Evolutionary conservation across 768 basidiomycete species (phyloP).

Genomic region (Boletus vermiculosoides): DNA sequence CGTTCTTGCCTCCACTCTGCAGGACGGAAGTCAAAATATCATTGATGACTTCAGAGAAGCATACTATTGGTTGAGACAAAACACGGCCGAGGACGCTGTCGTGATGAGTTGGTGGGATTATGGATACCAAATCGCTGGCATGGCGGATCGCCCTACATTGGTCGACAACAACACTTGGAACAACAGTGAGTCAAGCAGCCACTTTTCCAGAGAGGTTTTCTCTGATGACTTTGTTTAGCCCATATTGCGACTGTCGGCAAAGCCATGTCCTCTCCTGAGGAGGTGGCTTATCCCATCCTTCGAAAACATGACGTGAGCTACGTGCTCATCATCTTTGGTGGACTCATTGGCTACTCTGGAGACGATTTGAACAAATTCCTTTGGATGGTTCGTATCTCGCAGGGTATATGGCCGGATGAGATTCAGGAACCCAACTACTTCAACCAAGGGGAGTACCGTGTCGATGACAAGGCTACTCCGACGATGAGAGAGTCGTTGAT

Average conservation of each 20-base stretch:
- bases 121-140: constrained; percentile 98
- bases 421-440: constrained; percentile 96
- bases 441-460: constrained; percentile 89
- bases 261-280: constrained; percentile 93
- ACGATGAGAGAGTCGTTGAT: constrained; percentile 96
- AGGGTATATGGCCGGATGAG: constrained; percentile 98
- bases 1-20: constrained; percentile 75
- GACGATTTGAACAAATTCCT: constrained; percentile 99
- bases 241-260: constrained; percentile 99
- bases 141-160: constrained; percentile 94
- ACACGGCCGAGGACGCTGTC: constrained; percentile 88
- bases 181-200: constrained; percentile 69
- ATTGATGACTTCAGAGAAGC: constrained; percentile 99
- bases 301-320: constrained; percentile 98
- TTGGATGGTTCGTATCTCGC: constrained; percentile 96
- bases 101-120: constrained; percentile 99
- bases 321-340: constrained; percentile 96
- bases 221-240: constrained; percentile 43
- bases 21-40: constrained; percentile 88
- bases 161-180: constrained; percentile 99
- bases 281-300: constrained; percentile 95
- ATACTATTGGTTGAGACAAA: constrained; percentile 97
- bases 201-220: constrained; percentile 2
- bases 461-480: constrained; percentile 80
- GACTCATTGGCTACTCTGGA: constrained; percentile 93